phyloP scores from a whole-genome alignment of 139 green algal species.

The Closterium sp. region DNA sequence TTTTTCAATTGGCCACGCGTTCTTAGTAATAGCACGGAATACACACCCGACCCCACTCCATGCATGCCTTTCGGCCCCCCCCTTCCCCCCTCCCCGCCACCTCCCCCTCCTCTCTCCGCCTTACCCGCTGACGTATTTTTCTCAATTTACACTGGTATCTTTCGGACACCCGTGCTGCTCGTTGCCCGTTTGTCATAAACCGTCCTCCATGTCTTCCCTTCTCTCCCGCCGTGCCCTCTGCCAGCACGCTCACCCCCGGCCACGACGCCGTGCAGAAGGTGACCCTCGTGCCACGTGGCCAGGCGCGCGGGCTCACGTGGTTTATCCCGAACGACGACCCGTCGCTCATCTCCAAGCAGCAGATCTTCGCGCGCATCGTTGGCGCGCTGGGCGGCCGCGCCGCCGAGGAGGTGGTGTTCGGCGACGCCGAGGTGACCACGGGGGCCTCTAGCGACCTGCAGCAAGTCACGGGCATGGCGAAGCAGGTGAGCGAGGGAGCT shows the following conservation, averaged over 20 bases:
- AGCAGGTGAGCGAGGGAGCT: constrained; percentile 51
- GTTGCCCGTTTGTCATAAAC: too few species aligned
- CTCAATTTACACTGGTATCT: too few species aligned
- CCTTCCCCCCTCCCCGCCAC: too few species aligned
- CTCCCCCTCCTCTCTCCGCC: background rate
- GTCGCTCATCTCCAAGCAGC: constrained; percentile 89
- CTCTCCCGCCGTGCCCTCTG: background rate
- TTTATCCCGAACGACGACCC: constrained; percentile 96
- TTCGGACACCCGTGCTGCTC: too few species aligned
- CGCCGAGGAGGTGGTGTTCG: constrained; percentile 97
- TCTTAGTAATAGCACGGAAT: too few species aligned
- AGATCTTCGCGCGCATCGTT: constrained; percentile 97
- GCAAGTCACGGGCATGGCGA: constrained; percentile 64
- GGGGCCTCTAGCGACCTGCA: constrained; percentile 79
- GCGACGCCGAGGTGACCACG: constrained; percentile 91
- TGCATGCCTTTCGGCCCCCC: background rate
- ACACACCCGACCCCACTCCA: too few species aligned
- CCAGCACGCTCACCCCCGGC: constrained; percentile 81
- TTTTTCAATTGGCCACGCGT: background rate
- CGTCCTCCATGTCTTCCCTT: background rate
- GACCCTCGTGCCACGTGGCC: constrained; percentile 93
- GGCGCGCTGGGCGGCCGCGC: constrained; percentile 92
- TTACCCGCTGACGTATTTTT: background rate
- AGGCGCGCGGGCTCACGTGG: constrained; percentile 96
- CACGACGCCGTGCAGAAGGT: constrained; percentile 99